A percentile compares a stretch with the other conserved stretches of the same genome.
Evolutionary conservation across 441 rosid species (phyloP).

Genomic region (Erodium moschatum): DNA sequence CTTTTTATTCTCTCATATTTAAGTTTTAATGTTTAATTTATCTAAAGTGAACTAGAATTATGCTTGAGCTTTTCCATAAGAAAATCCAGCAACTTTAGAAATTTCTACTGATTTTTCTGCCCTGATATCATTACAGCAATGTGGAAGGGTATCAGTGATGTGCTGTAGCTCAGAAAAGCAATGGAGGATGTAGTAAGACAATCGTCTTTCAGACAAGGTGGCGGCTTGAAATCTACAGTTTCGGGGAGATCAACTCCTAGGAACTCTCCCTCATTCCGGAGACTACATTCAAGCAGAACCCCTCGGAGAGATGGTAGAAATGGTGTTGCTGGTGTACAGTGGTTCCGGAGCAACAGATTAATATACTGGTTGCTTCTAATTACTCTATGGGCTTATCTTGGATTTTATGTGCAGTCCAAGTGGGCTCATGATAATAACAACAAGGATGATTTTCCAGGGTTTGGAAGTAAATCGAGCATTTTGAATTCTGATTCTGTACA

Average conservation of each 20-base stretch:
- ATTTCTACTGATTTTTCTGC: conserved; percentile 13
- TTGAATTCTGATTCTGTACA: conserved; percentile 27
- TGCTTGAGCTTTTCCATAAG: neutral
- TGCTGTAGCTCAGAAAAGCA: conserved; percentile 14
- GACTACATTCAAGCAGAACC: conserved; percentile 57
- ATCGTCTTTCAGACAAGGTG: conserved; percentile 50
- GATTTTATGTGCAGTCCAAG: conserved; percentile 83
- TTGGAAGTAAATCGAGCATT: conserved; percentile 42
- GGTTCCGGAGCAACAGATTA: conserved; percentile 66
- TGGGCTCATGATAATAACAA: conserved; percentile 85
- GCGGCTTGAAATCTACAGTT: conserved; percentile 47
- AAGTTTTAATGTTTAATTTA: neutral
- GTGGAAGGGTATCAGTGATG: conserved; percentile 17
- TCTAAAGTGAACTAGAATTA: neutral
- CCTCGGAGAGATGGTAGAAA: conserved; percentile 73
- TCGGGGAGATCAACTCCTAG: conserved; percentile 71
- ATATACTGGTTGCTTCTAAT: conserved; percentile 82
- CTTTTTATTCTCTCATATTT: neutral
- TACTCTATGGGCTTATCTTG: conserved; percentile 86
- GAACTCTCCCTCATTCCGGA: conserved; percentile 54
- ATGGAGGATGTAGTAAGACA: conserved; percentile 52
- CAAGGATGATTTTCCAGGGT: conserved; percentile 54
- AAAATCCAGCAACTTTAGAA: neutral
- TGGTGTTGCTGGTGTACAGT: conserved; percentile 33
- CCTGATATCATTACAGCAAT: conserved; percentile 7